Base-by-base conservation (phyloP, 305 asterid genomes). In the Fraxinus sp. region DNA sequence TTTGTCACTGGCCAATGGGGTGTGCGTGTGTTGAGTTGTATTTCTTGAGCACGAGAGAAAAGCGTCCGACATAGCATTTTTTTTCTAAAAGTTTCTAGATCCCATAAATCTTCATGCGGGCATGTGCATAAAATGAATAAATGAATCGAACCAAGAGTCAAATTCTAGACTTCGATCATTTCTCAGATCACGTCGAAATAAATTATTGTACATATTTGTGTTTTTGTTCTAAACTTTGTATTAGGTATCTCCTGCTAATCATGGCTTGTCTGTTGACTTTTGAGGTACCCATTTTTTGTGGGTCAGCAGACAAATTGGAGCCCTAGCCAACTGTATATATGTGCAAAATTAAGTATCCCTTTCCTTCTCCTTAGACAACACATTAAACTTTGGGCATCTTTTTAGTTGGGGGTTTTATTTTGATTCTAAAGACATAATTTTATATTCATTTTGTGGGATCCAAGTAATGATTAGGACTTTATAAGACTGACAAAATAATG, bases 231-330 rank as follows among this genome's bases (percentile, higher is more conserved):
- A 72, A 83, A 28, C 76, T 35, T 32, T 70, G 3, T 7, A 18
- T 9, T 39, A 24, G 41, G 79, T 33, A 77, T 74, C 66, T 80
- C 74, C 79, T 81, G 36, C 57, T 86, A 90, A 89, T 89, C 90
- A 88, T 90, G 91, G 86, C 84, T 82, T 89, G 88, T 86, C 87
- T 88, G 88, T 83, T 85, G 84, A 85, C 77, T 70, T 78, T 79
- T 83, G 82, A 86, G 83, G 85, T 81, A 86, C 79, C 88, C 79
- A 87, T 85, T 80, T 32, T 68, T 86, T 86, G 90, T 87, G 85
- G 93, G 92, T 84, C 86, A 87, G 71, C 89, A 84, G 92, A 87
- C 90, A 87, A 82, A 83, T 78, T 80, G 89, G 84, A 87, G 83
- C 89, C 86, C 83, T 71, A 24, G 84, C 90, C 91, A 90, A 84